Evolutionary conservation across 2,329 filamentous ascomycete genomes (phyloP).

Genomic region (Volutella citrinella): DNA sequence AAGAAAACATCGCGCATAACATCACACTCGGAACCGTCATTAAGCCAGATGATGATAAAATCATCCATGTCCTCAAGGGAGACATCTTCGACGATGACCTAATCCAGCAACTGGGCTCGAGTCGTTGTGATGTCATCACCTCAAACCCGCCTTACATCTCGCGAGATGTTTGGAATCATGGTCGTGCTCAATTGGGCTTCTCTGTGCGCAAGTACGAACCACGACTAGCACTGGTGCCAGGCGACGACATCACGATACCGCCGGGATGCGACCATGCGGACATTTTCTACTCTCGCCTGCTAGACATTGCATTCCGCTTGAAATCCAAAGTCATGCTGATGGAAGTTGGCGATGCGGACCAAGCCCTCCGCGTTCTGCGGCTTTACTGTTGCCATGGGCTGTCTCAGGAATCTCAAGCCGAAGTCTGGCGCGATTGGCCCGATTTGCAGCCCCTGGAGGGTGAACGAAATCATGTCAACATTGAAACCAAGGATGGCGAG

Average conservation of each 20-base stretch:
- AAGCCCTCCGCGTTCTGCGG: constrained; percentile 62
- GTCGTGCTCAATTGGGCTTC: constrained; percentile 50
- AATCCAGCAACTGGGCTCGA: constrained; percentile 24
- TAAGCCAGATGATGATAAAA: constrained; percentile 14
- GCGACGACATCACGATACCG: constrained; percentile 25
- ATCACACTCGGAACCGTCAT: constrained; percentile 21
- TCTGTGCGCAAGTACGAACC: constrained; percentile 85
- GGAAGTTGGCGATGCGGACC: constrained; percentile 68
- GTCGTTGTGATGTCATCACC: constrained; percentile 63
- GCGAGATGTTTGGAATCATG: constrained; percentile 37
- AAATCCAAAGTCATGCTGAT: constrained; percentile 58
- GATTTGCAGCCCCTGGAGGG: constrained; percentile 34
- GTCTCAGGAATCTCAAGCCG: constrained; percentile 38
- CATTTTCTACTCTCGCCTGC: constrained; percentile 65
- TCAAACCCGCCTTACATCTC: constrained; percentile 95
- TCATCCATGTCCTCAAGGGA: constrained; percentile 43
- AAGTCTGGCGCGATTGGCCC: constrained; percentile 73
- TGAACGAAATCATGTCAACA: constrained; percentile 24
- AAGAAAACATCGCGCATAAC: constrained; percentile 59
- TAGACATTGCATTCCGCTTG: constrained; percentile 50
- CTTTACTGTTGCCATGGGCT: constrained; percentile 37
- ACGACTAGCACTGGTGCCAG: constrained; percentile 68
- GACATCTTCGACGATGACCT: constrained; percentile 47
- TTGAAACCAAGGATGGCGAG: constrained; percentile 9
- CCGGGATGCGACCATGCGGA: constrained; percentile 39